Evolutionary conservation across 352 stramenopile genomes (phyloP).

Genomic region (Aphanomyces stellatus): DNA sequence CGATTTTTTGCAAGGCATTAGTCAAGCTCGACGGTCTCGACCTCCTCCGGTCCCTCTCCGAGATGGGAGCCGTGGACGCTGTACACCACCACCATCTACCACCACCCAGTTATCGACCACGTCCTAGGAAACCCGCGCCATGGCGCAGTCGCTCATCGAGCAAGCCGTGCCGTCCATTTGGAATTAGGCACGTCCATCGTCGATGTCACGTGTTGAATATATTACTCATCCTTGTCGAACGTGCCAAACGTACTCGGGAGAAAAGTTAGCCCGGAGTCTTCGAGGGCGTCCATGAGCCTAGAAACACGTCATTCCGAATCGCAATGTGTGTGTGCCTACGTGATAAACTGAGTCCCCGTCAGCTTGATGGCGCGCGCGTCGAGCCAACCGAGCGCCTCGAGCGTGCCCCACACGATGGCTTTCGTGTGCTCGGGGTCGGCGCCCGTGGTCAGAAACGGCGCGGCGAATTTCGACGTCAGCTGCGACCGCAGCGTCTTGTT

Average conservation of each 20-base stretch:
- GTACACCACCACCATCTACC: not conserved
- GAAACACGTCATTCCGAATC: not conserved
- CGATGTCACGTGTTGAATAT: too few relatives aligned
- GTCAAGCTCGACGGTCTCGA: slow-evolving; percentile 14
- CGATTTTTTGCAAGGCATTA: slow-evolving; percentile 9
- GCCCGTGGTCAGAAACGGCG: slow-evolving; percentile 25
- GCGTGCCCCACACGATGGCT: slow-evolving; percentile 36
- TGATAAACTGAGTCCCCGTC: slow-evolving; percentile 45
- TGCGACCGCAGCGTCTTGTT: slow-evolving; percentile 81
- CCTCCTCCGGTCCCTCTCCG: not conserved
- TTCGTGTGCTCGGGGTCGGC: slow-evolving; percentile 29
- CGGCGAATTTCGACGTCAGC: slow-evolving; percentile 55
- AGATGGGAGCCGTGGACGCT: not conserved
- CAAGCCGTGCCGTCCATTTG: slow-evolving; percentile 8
- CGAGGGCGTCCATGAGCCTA: slow-evolving; percentile 44
- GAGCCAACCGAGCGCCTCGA: slow-evolving; percentile 35
- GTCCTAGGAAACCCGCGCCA: not conserved
- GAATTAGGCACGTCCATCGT: not conserved
- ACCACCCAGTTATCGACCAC: not conserved
- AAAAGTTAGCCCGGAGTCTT: slow-evolving; percentile 36
- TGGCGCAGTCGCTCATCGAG: slow-evolving; percentile 2
- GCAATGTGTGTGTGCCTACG: slow-evolving; percentile 14
- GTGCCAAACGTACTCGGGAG: slow-evolving; percentile 27
- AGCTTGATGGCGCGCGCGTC: slow-evolving; percentile 58
- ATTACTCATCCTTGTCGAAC: slow-evolving; percentile 7